Base-by-base conservation (phyloP, 2,329 filamentous ascomycete genomes). In the Blumeria hordei region DNA sequence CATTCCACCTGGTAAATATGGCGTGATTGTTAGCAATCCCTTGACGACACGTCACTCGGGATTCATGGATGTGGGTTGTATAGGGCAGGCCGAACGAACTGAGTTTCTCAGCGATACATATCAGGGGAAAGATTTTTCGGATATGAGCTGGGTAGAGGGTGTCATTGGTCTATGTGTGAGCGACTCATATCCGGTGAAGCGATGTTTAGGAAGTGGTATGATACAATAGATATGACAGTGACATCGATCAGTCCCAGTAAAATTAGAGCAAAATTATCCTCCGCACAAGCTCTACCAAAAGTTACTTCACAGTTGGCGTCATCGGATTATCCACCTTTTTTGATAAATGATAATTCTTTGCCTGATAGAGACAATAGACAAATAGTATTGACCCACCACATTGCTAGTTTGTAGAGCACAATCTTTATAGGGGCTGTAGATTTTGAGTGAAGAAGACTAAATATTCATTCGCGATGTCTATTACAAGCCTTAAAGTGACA, bases 61-160 rank as follows among this genome's bases (percentile, higher is more conserved):
- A 21, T 66, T 63, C 47, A 57, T 67, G n/a, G 62, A 67, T 52
- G 58, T 58, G 16, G 69, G 68, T 16, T 66, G 61, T 45, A 64
- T 67, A 54, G 67, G 68, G 44, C 58, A 59, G 1, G 61, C 62
- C 3, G 61, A 59, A 8, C 59, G 55, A 14, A 57, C 56, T 0
- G 55, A 58, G 36, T 70, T 67, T 59, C 61, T 61, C 55, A 63
- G 60, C n/a, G 67, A 70, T 59, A 64, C 61, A 1, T 69, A 68
- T 57, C 55, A 59, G 1, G 61, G 58, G 55, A 66, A 67, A 62
- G 55, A 41, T 11, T 69, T 63, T 53, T 63, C 60, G 14, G 58
- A 60, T 36, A 56, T 71, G 57, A 56, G 57, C 28, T 71, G 69
- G 69, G 68, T 70, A 9, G 64, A 68, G 60, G 69, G 69, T 11